These are phyloP conservation scores for Pseudocercospora fijiensis DNA, from an alignment of 2,329 filamentous ascomycete genomes.

Conservation along the genomic window DNA sequence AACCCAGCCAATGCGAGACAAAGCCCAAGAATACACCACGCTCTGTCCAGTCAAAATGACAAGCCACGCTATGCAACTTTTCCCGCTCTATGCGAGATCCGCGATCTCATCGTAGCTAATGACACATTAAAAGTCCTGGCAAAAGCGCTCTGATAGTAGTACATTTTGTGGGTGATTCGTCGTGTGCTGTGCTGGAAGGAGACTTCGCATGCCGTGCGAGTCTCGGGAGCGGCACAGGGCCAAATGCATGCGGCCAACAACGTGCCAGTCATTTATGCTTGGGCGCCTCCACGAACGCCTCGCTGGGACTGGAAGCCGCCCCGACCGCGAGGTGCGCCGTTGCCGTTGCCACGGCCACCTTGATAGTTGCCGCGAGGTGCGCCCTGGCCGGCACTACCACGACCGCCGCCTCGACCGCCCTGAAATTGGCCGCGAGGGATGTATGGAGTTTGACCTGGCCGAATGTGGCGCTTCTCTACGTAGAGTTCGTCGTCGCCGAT, in stretches of 20 bases:
- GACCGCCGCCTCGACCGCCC: conserved; percentile 46
- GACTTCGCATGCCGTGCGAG: neutral
- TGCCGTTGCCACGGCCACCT: conserved; percentile 60
- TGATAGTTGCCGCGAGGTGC: conserved; percentile 55
- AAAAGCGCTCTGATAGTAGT: conserved; percentile 15
- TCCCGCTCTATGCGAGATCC: conserved; percentile 3
- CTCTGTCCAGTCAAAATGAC: conserved; percentile 2
- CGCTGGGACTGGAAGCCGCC: conserved; percentile 17
- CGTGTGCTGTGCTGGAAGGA: neutral
- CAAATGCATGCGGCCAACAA: neutral
- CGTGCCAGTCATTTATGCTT: conserved; percentile 4
- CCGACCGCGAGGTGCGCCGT: conserved; percentile 25
- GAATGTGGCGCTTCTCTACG: conserved; percentile 82
- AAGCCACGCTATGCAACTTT: conserved; percentile 23
- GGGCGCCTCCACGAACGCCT: conserved; percentile 14
- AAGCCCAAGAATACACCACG: conserved; percentile 4
- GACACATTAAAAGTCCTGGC: conserved; percentile 22
- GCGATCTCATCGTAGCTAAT: conserved; percentile 15
- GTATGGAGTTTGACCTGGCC: conserved; percentile 41
- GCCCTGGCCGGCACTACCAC: conserved; percentile 50
- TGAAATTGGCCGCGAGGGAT: conserved; percentile 42
- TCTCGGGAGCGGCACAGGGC: neutral
- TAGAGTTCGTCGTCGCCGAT: conserved; percentile 79
- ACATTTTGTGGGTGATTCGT: conserved; percentile 13
- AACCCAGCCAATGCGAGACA: neutral